phyloP scores from a whole-genome alignment of 352 stramenopile species.

The Phytophthora crassamura region DNA sequence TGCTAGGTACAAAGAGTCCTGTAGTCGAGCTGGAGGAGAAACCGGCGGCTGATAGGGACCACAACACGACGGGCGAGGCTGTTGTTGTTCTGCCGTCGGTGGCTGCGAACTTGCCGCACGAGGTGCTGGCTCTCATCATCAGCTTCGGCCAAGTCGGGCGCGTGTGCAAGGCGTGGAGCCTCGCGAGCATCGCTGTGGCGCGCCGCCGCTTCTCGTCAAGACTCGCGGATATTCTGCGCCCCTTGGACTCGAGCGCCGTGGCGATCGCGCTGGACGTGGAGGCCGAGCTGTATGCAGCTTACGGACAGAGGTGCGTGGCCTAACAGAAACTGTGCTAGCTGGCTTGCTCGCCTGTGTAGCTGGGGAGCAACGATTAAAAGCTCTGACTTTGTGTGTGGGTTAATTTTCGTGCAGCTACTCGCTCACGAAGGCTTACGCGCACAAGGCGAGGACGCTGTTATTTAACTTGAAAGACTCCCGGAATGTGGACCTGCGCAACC shows the following conservation, averaged over 20 bases:
- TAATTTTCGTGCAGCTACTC: slow-evolving; percentile 46
- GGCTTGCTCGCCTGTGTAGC: background rate
- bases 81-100: slow-evolving; percentile 17
- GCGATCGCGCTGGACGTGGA: slow-evolving; percentile 66
- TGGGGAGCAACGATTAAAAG: background rate
- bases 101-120: slow-evolving; percentile 65
- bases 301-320: slow-evolving; percentile 59
- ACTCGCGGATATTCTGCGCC: slow-evolving; percentile 59
- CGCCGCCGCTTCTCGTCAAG: slow-evolving; percentile 66
- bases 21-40: slow-evolving; percentile 26
- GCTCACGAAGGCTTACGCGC: slow-evolving; percentile 78
- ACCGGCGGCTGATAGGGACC: background rate
- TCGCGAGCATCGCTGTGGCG: slow-evolving; percentile 69
- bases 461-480: slow-evolving; percentile 87
- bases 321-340: background rate
- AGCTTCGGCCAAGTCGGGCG: slow-evolving; percentile 75
- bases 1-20: slow-evolving; percentile 6
- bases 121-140: slow-evolving; percentile 78
- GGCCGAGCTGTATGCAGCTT: slow-evolving; percentile 57
- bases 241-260: slow-evolving; percentile 54
- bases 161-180: slow-evolving; percentile 84
- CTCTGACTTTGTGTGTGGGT: slow-evolving; percentile 4
- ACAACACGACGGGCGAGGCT: background rate
- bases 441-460: slow-evolving; percentile 80
- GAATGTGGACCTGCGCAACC: slow-evolving; percentile 70